Evolutionary conservation across 345 rosid species (phyloP).

Genomic region (Aegle marmelos): DNA sequence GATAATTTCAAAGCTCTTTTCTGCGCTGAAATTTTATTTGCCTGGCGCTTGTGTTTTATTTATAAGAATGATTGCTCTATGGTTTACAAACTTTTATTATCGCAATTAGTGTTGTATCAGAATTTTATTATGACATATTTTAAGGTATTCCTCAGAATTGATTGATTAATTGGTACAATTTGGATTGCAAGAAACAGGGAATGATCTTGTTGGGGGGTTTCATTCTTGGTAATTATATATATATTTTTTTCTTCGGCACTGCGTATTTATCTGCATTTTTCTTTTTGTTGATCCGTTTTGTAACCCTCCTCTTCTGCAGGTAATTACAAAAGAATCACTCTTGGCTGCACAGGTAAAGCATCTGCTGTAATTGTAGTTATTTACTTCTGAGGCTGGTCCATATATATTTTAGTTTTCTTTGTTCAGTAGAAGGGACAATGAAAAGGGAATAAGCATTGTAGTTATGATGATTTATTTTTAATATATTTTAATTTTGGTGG

Average conservation of each 20-base stretch:
- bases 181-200: background rate
- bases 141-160: background rate
- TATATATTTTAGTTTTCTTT: background rate
- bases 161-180: background rate
- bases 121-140: too few relatives aligned
- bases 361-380: background rate
- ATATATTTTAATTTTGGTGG: background rate
- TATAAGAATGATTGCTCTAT: background rate
- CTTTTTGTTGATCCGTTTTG: background rate
- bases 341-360: slow-evolving; percentile 37
- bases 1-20: background rate
- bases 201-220: background rate
- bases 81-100: background rate
- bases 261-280: slow-evolving; percentile 1
- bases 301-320: slow-evolving; percentile 21
- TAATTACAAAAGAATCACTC: slow-evolving; percentile 39
- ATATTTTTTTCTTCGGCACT: background rate
- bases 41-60: too few relatives aligned
- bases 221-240: background rate
- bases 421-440: background rate
- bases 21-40: too few relatives aligned
- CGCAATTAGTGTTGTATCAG: background rate
- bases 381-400: background rate
- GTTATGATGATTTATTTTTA: background rate
- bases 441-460: background rate